Evolutionary conservation across 768 basidiomycete genomes (phyloP).

Genomic region (Tylopilus felleus): DNA sequence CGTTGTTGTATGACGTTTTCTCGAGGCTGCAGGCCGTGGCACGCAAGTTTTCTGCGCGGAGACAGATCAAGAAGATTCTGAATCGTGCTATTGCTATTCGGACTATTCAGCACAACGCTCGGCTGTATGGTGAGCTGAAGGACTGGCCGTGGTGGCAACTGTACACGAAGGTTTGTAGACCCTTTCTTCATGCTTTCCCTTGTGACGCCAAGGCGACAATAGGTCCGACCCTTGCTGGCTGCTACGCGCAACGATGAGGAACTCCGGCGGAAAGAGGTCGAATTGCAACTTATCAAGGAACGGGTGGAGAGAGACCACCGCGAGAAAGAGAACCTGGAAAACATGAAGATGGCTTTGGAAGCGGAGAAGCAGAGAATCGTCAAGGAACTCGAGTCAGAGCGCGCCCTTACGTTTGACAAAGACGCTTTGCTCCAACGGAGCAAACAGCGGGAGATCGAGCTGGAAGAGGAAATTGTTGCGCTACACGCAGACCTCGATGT

Average conservation of each 20-base stretch:
- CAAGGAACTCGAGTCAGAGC: slow-evolving; percentile 78
- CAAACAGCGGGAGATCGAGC: slow-evolving; percentile 78
- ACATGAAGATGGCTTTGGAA: slow-evolving; percentile 77
- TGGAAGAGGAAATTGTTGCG: slow-evolving; percentile 80
- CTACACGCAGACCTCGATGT: slow-evolving; percentile 82
- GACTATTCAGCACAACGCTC: slow-evolving; percentile 91
- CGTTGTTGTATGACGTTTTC: slow-evolving; percentile 85
- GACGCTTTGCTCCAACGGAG: slow-evolving; percentile 77
- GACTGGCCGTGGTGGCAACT: slow-evolving; percentile 99
- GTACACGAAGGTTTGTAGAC: slow-evolving; percentile 72
- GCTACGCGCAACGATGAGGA: slow-evolving; percentile 93
- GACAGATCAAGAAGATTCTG: slow-evolving; percentile 92
- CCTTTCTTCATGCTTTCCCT: neutral
- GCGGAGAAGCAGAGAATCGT: slow-evolving; percentile 81
- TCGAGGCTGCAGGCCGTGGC: slow-evolving; percentile 83
- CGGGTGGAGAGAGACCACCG: slow-evolving; percentile 82
- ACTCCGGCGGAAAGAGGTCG: slow-evolving; percentile 80
- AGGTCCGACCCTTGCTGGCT: slow-evolving; percentile 89
- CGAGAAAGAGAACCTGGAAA: slow-evolving; percentile 76
- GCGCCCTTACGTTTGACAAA: slow-evolving; percentile 76
- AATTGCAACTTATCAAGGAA: slow-evolving; percentile 76
- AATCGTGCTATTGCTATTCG: slow-evolving; percentile 89
- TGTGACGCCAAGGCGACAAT: slow-evolving; percentile 8
- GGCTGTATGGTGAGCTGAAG: slow-evolving; percentile 82
- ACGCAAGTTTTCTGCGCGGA: slow-evolving; percentile 78